Evolutionary conservation across 192 early-diverging fungal species (phyloP).

Genomic region (Backusella luteola): DNA sequence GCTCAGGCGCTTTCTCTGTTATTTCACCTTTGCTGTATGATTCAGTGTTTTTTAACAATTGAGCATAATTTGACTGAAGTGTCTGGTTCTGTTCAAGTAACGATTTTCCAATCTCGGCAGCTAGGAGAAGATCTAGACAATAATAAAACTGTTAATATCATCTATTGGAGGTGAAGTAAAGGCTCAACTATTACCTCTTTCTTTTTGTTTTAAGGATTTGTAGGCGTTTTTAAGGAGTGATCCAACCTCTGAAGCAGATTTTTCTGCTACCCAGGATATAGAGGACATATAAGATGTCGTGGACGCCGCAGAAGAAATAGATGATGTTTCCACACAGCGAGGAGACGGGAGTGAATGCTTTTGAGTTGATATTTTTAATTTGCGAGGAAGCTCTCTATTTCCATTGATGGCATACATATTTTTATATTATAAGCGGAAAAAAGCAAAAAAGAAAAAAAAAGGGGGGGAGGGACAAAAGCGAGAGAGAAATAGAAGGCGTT

Average conservation of each 20-base stretch:
- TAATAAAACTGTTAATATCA: not conserved
- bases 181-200: constrained; percentile 18
- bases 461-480: not conserved
- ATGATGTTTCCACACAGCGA: not conserved
- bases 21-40: not conserved
- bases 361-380: not conserved
- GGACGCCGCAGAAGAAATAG: constrained; percentile 24
- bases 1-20: not conserved
- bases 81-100: constrained; percentile 39
- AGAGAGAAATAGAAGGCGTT: constrained; percentile 5
- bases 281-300: constrained; percentile 26
- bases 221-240: constrained; percentile 32
- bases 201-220: constrained; percentile 27
- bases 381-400: constrained; percentile 1
- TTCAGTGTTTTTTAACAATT: constrained; percentile 9
- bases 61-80: constrained; percentile 38
- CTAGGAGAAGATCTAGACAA: constrained; percentile 34
- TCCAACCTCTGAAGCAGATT: constrained; percentile 29
- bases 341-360: not conserved
- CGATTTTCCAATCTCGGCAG: constrained; percentile 44
- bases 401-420: constrained; percentile 1
- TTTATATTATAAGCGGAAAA: not conserved
- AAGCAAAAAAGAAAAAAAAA: not conserved
- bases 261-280: constrained; percentile 26
- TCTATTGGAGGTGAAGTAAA: not conserved